A percentile compares a stretch with the other conserved stretches of the same genome.
Conservation (phyloP, 768 basidiomycete species). For the Ramaria sp. region DNA sequence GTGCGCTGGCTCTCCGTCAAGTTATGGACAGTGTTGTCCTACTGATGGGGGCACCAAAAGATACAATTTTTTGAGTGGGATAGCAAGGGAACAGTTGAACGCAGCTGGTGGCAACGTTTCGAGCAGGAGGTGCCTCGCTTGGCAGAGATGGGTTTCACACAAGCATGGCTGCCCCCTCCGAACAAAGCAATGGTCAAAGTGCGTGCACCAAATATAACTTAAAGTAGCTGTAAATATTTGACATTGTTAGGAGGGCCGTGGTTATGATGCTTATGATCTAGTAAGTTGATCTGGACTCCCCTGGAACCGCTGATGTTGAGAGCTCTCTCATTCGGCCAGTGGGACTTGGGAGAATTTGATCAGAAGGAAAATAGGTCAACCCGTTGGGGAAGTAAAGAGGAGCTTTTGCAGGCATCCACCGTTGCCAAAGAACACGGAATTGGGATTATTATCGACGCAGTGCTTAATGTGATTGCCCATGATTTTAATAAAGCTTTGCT, state of each 20-base stretch:
- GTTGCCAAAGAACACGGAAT: constrained; percentile 60
- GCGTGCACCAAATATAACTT: constrained; percentile 9
- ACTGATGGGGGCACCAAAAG: constrained; percentile 20
- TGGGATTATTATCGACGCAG: constrained; percentile 75
- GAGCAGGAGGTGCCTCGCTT: constrained; percentile 53
- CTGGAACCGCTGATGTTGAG: background rate
- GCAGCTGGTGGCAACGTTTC: constrained; percentile 74
- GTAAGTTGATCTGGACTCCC: constrained; percentile 26
- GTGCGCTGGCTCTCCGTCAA: constrained; percentile 25
- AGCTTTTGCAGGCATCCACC: constrained; percentile 59
- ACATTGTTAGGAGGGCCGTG: constrained; percentile 48
- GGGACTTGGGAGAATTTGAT: constrained; percentile 80
- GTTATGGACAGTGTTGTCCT: constrained; percentile 1
- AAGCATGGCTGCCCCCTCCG: constrained; percentile 76
- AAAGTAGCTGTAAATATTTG: background rate
- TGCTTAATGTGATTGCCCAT: constrained; percentile 57
- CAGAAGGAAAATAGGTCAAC: constrained; percentile 64
- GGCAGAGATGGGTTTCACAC: constrained; percentile 60
- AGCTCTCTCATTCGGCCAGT: constrained; percentile 31
- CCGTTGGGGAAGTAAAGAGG: constrained; percentile 81
- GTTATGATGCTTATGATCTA: constrained; percentile 82
- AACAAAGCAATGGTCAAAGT: constrained; percentile 66
- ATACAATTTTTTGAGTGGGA: constrained; percentile 87
- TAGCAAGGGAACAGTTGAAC: constrained; percentile 34
- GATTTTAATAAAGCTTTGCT: background rate